These are phyloP conservation scores for Saccharomyces hybrid DNA, from an alignment of 1,139 yeast species.

Conservation along the genomic window DNA sequence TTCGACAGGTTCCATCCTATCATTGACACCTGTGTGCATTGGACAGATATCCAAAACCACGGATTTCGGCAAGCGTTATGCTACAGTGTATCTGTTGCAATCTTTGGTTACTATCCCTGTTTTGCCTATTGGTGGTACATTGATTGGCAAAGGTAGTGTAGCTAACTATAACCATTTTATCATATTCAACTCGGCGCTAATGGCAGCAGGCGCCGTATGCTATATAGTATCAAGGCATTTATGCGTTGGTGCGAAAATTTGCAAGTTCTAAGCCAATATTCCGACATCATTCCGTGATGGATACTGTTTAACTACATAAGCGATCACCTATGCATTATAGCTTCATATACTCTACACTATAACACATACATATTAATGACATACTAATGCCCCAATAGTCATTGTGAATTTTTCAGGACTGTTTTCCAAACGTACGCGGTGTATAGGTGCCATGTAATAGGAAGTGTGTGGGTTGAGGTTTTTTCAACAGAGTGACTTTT, in stretches of 20 bases:
- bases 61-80: conserved; percentile 45
- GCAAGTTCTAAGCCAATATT: conserved; percentile 13
- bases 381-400: too few species aligned
- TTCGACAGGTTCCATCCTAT: conserved; percentile 31
- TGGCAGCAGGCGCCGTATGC: conserved; percentile 23
- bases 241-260: conserved; percentile 32
- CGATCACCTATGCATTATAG: too few species aligned
- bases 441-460: too few species aligned
- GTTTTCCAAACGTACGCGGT: too few species aligned
- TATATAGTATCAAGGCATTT: conserved; percentile 32
- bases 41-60: conserved; percentile 42
- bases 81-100: conserved; percentile 41
- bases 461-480: too few species aligned
- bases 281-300: background rate
- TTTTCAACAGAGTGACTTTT: too few species aligned
- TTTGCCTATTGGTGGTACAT: conserved; percentile 46
- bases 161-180: conserved; percentile 28
- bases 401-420: too few species aligned
- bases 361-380: too few species aligned
- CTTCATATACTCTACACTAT: too few species aligned
- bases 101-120: conserved; percentile 39
- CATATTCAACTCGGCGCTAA: conserved; percentile 21
- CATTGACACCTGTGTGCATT: conserved; percentile 44
- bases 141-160: conserved; percentile 36
- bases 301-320: too few species aligned